These are phyloP conservation scores for Dactylellina leptospora DNA, from an alignment of 2,329 filamentous ascomycete genomes.

Conservation along the genomic window DNA sequence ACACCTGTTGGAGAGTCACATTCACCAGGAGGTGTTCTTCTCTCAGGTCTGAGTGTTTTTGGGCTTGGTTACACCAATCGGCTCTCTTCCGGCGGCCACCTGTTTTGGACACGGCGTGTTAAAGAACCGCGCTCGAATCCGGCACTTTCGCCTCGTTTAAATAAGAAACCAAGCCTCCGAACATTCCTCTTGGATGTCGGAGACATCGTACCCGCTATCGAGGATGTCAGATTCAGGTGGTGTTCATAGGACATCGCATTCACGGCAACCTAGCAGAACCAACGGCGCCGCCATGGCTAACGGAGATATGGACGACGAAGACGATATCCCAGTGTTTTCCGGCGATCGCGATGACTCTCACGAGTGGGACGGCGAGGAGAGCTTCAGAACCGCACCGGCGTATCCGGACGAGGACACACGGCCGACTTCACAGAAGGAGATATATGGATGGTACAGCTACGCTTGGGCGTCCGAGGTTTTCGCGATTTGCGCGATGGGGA, in stretches of 20 bases:
- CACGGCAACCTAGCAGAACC: slow-evolving; percentile 21
- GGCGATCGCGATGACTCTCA: slow-evolving; percentile 23
- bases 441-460: slow-evolving; percentile 94
- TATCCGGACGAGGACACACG: slow-evolving; percentile 87
- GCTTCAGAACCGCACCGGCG: slow-evolving; percentile 61
- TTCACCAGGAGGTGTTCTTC: not conserved
- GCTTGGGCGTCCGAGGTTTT: slow-evolving; percentile 97
- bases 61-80: slow-evolving; percentile 44
- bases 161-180: not conserved
- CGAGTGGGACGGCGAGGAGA: slow-evolving; percentile 18
- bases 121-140: slow-evolving; percentile 5
- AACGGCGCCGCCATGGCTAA: slow-evolving; percentile 53
- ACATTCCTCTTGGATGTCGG: slow-evolving; percentile 34
- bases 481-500: slow-evolving; percentile 87
- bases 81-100: slow-evolving; percentile 39
- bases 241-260: slow-evolving; percentile 37
- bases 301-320: slow-evolving; percentile 48
- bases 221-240: slow-evolving; percentile 45
- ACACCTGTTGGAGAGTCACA: not conserved
- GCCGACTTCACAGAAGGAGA: slow-evolving; percentile 85
- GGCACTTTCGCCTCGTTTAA: slow-evolving; percentile 7
- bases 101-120: slow-evolving; percentile 30
- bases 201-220: slow-evolving; percentile 48
- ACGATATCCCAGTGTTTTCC: slow-evolving; percentile 57
- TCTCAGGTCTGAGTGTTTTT: slow-evolving; percentile 17